phyloP scores from a whole-genome alignment of 1,284 basidiomycete genomes.

The Fomitopsis schrenkii region DNA sequence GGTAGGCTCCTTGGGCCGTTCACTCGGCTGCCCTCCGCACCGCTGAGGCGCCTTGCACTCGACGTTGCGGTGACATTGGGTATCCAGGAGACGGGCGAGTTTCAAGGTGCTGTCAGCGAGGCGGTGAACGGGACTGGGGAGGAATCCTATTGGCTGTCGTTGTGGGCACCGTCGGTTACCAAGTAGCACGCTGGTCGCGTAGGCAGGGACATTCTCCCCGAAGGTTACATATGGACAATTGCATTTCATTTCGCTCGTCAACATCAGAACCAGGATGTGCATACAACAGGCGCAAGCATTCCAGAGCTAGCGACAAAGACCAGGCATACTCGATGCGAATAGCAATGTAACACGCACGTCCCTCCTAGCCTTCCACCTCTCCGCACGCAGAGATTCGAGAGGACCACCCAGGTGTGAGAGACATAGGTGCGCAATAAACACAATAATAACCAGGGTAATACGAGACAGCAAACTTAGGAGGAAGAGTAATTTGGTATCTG shows the following conservation, averaged over 20 bases:
- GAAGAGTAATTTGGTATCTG: constrained; percentile 1
- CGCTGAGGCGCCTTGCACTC: constrained; percentile 41
- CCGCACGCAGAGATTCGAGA: constrained; percentile 20
- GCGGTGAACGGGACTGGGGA: constrained; percentile 38
- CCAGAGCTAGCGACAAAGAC: constrained; percentile 10
- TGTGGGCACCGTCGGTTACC: not conserved
- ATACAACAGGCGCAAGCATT: constrained; percentile 9
- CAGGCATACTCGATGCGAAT: constrained; percentile 12
- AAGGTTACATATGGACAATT: not conserved
- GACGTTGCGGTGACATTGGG: constrained; percentile 37
- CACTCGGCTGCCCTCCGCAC: constrained; percentile 46
- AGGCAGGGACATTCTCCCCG: not conserved
- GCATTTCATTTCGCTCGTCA: not conserved
- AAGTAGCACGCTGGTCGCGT: not conserved
- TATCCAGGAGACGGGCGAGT: constrained; percentile 13
- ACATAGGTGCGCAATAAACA: constrained; percentile 11
- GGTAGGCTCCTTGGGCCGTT: constrained; percentile 76
- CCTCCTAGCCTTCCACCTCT: constrained; percentile 20
- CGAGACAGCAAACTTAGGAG: not conserved
- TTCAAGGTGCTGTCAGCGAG: constrained; percentile 35
- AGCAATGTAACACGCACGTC: constrained; percentile 13
- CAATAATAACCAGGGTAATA: constrained; percentile 3
- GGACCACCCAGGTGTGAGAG: constrained; percentile 23
- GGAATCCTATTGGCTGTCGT: constrained; percentile 38
- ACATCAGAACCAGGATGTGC: constrained; percentile 10